Conservation (phyloP, 1,139 yeast genomes). For the Saccharomycopsis hybrid region DNA sequence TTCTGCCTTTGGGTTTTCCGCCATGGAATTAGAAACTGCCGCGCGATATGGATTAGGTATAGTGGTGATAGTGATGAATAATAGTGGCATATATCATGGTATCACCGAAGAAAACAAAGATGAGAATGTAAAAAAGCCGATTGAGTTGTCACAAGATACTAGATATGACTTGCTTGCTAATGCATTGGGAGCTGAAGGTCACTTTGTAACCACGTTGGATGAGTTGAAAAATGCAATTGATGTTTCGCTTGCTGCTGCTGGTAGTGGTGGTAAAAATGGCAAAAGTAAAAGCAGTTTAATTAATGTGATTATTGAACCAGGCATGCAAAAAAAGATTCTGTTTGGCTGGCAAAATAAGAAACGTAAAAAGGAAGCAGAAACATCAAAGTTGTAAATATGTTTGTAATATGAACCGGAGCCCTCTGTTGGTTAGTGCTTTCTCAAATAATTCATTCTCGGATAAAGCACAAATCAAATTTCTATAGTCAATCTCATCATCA, state of each 20-base stretch:
- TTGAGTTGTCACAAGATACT: constrained; percentile 49
- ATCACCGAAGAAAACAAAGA: constrained; percentile 29
- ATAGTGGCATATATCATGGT: constrained; percentile 64
- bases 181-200: constrained; percentile 51
- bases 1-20: constrained; percentile 67
- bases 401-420: no score
- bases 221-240: constrained; percentile 31
- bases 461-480: no score
- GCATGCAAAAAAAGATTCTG: constrained; percentile 44
- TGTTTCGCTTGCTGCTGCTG: constrained; percentile 6
- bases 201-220: constrained; percentile 34
- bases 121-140: constrained; percentile 28
- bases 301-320: constrained; percentile 53
- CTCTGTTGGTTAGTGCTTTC: no score
- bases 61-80: constrained; percentile 56
- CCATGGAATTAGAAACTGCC: constrained; percentile 59
- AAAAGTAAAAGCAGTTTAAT: constrained; percentile 26
- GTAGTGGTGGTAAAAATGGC: no score
- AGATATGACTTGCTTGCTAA: constrained; percentile 47
- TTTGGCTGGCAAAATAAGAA: constrained; percentile 51
- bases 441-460: no score
- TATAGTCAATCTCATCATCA: no score
- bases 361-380: background rate
- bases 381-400: no score
- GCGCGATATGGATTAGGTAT: constrained; percentile 46